phyloP scores from a whole-genome alignment of 768 basidiomycete genomes.

The Cyathus striatus region DNA sequence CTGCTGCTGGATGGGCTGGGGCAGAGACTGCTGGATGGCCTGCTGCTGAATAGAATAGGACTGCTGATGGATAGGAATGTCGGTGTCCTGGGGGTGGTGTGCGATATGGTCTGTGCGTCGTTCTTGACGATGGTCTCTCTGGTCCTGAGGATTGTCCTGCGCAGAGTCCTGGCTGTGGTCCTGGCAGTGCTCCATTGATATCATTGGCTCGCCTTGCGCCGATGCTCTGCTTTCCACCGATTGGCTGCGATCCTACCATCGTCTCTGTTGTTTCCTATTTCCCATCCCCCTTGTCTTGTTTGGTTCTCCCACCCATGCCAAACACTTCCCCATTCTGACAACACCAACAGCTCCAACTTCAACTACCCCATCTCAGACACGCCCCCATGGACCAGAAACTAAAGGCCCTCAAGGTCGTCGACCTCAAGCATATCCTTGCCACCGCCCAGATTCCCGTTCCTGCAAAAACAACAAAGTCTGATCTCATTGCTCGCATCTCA shows the following conservation, averaged over 20 bases:
- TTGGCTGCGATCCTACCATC: slow-evolving; percentile 27
- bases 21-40: slow-evolving; percentile 24
- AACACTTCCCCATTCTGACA: no score
- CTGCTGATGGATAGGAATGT: slow-evolving; percentile 1
- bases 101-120: neutral
- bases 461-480: slow-evolving; percentile 58
- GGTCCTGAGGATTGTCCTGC: no score
- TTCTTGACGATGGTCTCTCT: no score
- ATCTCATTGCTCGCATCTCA: slow-evolving; percentile 60
- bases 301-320: no score
- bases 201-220: slow-evolving; percentile 39
- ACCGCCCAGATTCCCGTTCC: slow-evolving; percentile 44
- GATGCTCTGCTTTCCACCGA: slow-evolving; percentile 38
- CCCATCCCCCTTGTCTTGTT: no score
- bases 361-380: slow-evolving; percentile 13
- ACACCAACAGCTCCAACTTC: no score
- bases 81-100: neutral
- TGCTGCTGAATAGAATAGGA: neutral
- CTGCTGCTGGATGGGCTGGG: slow-evolving; percentile 12
- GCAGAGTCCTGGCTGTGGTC: no score
- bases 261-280: neutral
- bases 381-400: slow-evolving; percentile 32
- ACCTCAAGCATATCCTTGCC: slow-evolving; percentile 59
- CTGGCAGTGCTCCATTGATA: no score
- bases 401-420: slow-evolving; percentile 67